phyloP scores from a whole-genome alignment of 345 rosid species.

The Stellera chamaejasme region DNA sequence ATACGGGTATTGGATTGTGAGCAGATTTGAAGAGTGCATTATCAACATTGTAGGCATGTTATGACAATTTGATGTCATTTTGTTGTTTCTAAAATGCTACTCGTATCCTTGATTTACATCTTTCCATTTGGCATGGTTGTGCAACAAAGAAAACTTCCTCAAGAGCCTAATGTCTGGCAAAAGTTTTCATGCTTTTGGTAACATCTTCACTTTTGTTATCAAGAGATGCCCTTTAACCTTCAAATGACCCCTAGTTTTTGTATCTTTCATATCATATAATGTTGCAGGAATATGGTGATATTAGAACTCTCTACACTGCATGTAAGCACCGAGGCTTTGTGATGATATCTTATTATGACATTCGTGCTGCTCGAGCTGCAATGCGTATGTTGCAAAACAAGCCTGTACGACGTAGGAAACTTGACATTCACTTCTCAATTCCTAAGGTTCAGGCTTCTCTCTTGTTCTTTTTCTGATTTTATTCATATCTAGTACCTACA shows the following conservation, averaged over 20 bases:
- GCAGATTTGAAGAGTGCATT: no score
- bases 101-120: no score
- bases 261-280: neutral
- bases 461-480: neutral
- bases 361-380: constrained; percentile 73
- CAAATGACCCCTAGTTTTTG: constrained; percentile 7
- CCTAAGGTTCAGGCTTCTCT: constrained; percentile 45
- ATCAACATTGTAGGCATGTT: no score
- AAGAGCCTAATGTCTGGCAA: no score
- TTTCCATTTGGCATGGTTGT: no score
- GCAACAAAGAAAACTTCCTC: no score
- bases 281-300: constrained; percentile 65
- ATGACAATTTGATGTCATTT: no score
- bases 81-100: no score
- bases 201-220: neutral
- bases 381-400: constrained; percentile 65
- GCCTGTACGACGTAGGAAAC: constrained; percentile 61
- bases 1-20: no score
- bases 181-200: no score
- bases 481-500: neutral
- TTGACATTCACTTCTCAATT: constrained; percentile 80
- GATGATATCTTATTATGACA: constrained; percentile 77
- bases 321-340: constrained; percentile 80
- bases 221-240: neutral
- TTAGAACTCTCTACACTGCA: constrained; percentile 65